Evolutionary conservation across 1,284 basidiomycete genomes (phyloP).

Genomic region (Rhodotorula sp.): DNA sequence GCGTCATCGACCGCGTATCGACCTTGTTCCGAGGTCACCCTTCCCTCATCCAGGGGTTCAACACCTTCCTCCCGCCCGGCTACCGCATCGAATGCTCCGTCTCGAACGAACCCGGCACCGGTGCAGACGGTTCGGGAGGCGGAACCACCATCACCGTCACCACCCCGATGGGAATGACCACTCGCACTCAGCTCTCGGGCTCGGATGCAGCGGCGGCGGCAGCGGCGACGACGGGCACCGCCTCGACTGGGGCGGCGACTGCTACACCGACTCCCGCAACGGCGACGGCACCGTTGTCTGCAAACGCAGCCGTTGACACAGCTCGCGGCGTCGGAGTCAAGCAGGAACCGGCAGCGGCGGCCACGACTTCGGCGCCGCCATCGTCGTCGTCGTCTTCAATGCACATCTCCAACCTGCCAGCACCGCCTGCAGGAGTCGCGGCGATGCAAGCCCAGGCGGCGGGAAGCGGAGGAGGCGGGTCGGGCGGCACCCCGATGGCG

Average conservation of each 20-base stretch:
- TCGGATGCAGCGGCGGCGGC: slow-evolving; percentile 1
- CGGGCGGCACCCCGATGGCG: slow-evolving; percentile 10
- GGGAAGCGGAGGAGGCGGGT: not conserved
- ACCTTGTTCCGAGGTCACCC: slow-evolving; percentile 92
- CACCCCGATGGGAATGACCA: slow-evolving; percentile 81
- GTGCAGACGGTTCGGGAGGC: slow-evolving; percentile 16
- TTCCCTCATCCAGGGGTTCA: slow-evolving; percentile 94
- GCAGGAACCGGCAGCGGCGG: slow-evolving; percentile 3
- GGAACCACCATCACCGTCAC: slow-evolving; percentile 75
- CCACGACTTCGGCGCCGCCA: slow-evolving; percentile 14
- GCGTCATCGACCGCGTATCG: slow-evolving; percentile 92
- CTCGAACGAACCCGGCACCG: slow-evolving; percentile 53
- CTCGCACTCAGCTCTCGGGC: slow-evolving; percentile 51
- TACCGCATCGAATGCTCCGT: slow-evolving; percentile 68
- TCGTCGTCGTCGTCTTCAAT: slow-evolving; percentile 12
- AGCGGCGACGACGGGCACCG: not conserved
- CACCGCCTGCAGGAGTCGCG: not conserved
- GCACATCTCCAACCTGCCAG: slow-evolving; percentile 16
- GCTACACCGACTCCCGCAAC: not conserved
- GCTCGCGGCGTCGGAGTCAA: slow-evolving; percentile 2
- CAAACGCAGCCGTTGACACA: not conserved
- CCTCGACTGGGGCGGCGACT: not conserved
- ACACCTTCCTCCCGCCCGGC: slow-evolving; percentile 94
- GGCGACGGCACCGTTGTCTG: not conserved
- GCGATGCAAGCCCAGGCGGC: not conserved